Base-by-base conservation (phyloP, 2,329 filamentous ascomycete species). In the Diaporthe batatas region DNA sequence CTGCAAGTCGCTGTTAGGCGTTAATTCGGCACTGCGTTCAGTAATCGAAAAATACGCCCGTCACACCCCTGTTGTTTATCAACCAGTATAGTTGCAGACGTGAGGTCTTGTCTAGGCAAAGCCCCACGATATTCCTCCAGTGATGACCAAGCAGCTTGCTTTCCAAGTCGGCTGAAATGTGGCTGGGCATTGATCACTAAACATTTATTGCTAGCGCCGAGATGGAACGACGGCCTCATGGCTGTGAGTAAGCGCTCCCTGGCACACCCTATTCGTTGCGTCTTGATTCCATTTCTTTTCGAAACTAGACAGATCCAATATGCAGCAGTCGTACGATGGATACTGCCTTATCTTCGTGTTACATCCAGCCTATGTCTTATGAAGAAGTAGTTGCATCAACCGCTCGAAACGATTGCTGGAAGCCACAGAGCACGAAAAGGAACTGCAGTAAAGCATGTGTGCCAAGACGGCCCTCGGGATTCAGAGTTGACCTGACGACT, bases 221-320 rank as follows among this genome's bases (percentile, higher is more conserved):
- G 1, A 21, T 0, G 55, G 55, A 29, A 47, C 23, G 23, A 16
- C 14, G 36, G 23, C 25, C 6, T 1, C 2, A 62, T 36, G 57
- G 57, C 57, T 44, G 29, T 64, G 39, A 64, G 58, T 64, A 64
- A 64, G 58, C 58, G 8, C 11, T 47, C 23, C 16, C 39, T 64
- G 32, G 25, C 16, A n/a, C 10, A 44, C 6, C 42, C 39, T n/a
- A 47, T 64, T 5, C 39, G 2, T 34, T 36, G 25, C 25, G 6
- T 7, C 10, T 23, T 64, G 25, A 64, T 64, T 64, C 18, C 58
- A 47, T 64, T 34, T 23, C 39, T 64, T 47, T 47, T n/a, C 58
- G 3, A n/a, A 12, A 64, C 16, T 10, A 6, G 25, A n/a, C 18
- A 14, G 32, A 16, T 7, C 5, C 21, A n/a, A n/a, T 11, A 64